A percentile compares a stretch with the other conserved stretches of the same genome.
These are phyloP conservation scores for Theobroma cacao DNA, from an alignment of 345 rosid genomes.

Conservation along the genomic window DNA sequence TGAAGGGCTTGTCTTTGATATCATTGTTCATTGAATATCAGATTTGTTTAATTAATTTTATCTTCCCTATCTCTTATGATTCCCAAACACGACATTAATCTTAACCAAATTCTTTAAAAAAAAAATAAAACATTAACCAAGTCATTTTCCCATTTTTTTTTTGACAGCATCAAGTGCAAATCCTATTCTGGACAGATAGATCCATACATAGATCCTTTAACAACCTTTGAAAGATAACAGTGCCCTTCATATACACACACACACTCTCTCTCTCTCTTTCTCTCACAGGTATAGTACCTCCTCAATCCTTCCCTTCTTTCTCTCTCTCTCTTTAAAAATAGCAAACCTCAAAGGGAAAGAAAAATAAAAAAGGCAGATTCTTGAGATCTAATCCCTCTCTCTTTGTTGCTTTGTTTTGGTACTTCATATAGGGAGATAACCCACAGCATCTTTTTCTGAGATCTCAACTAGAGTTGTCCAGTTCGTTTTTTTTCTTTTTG, in stretches of 20 bases:
- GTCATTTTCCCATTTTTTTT: background rate
- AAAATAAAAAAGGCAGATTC: background rate
- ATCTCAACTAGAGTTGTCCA: background rate
- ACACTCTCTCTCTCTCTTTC: background rate
- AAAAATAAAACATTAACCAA: background rate
- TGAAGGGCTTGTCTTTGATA: too few relatives aligned
- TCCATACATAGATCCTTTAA: background rate
- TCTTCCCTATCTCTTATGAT: background rate
- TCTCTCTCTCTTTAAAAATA: background rate
- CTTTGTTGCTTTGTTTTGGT: background rate
- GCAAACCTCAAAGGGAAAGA: background rate
- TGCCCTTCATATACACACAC: background rate
- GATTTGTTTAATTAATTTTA: too few relatives aligned
- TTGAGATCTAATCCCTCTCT: conserved; percentile 2
- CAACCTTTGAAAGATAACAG: background rate
- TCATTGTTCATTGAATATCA: too few relatives aligned
- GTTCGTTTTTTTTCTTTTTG: background rate
- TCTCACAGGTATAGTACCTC: background rate
- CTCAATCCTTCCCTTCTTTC: background rate
- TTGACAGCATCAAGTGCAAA: background rate
- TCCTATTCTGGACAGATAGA: too few relatives aligned
- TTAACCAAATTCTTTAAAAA: background rate
- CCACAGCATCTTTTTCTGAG: background rate
- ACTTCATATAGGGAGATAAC: background rate
- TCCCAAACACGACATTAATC: background rate